phyloP scores from a whole-genome alignment of 2,329 filamentous ascomycete species.

The Pseudocercospora cruenta region DNA sequence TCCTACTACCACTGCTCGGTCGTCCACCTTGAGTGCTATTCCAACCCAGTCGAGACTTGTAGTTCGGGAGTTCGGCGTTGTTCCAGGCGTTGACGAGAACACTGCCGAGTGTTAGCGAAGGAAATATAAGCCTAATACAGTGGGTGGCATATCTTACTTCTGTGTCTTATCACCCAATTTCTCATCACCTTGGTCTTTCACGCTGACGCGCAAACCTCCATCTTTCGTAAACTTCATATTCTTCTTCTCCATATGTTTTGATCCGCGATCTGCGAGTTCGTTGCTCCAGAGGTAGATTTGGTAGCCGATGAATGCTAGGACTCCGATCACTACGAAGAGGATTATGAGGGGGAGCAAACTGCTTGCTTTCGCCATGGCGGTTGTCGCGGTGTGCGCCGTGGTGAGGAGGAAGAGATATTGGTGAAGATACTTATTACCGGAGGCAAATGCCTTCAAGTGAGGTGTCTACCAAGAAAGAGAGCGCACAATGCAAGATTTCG shows the following conservation, averaged over 20 bases:
- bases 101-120: constrained; percentile 23
- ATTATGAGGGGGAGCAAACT: not conserved
- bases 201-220: constrained; percentile 69
- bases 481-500: not conserved
- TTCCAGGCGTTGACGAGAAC: constrained; percentile 58
- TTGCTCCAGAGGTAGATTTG: constrained; percentile 69
- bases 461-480: not conserved
- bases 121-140: too few species aligned
- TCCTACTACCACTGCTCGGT: not conserved
- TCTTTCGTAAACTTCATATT: constrained; percentile 77
- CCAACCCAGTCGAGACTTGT: constrained; percentile 42
- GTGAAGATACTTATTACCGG: not conserved
- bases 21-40: constrained; percentile 24
- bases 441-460: not conserved
- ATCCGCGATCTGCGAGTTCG: constrained; percentile 68
- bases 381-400: not conserved
- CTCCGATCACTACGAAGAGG: constrained; percentile 61
- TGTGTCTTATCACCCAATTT: constrained; percentile 75
- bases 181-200: constrained; percentile 70
- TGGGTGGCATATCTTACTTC: constrained; percentile 41
- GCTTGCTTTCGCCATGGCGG: not conserved
- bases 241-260: constrained; percentile 72
- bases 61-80: constrained; percentile 41
- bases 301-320: constrained; percentile 68
- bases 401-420: not conserved